A percentile compares a stretch with the other conserved stretches of the same genome.
Conservation (phyloP, 345 rosid species). For the Populus davidiana region DNA sequence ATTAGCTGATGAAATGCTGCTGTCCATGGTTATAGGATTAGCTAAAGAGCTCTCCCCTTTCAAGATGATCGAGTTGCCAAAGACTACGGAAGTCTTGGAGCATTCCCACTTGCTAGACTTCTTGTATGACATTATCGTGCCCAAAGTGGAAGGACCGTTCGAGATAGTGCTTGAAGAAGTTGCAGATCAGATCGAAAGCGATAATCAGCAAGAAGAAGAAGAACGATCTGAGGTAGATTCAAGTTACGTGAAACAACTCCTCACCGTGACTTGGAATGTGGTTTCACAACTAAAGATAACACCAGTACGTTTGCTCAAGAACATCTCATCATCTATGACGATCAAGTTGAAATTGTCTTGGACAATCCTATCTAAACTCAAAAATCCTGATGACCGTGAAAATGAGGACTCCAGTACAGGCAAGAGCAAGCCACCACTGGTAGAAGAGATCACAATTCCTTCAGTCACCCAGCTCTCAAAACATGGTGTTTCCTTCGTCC, state of each 20-base stretch:
- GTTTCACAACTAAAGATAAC: conserved; percentile 25
- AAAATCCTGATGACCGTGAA: conserved; percentile 4
- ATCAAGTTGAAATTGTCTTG: conserved; percentile 41
- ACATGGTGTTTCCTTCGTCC: conserved; percentile 43
- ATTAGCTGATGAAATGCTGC: conserved; percentile 33
- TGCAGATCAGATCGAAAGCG: conserved; percentile 18
- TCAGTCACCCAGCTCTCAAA: conserved; percentile 50
- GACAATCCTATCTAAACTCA: conserved; percentile 48
- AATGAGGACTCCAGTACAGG: neutral
- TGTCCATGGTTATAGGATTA: conserved; percentile 41
- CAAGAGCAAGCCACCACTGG: conserved; percentile 43
- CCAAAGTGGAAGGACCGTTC: conserved; percentile 24
- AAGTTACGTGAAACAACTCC: conserved; percentile 17
- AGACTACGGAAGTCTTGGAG: conserved; percentile 18
- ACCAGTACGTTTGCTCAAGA: conserved; percentile 20
- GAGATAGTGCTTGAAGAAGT: conserved; percentile 7
- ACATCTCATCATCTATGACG: conserved; percentile 29
- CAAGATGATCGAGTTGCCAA: conserved; percentile 22
- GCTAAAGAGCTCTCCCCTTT: conserved; percentile 60
- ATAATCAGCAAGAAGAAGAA: conserved; percentile 14
- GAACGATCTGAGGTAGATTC: conserved; percentile 3
- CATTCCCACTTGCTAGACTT: conserved; percentile 50
- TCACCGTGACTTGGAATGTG: conserved; percentile 22
- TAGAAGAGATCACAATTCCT: conserved; percentile 74
- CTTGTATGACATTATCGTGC: conserved; percentile 50